Base-by-base conservation (phyloP, 2,329 filamentous ascomycete genomes). In the Ophiostoma montium region DNA sequence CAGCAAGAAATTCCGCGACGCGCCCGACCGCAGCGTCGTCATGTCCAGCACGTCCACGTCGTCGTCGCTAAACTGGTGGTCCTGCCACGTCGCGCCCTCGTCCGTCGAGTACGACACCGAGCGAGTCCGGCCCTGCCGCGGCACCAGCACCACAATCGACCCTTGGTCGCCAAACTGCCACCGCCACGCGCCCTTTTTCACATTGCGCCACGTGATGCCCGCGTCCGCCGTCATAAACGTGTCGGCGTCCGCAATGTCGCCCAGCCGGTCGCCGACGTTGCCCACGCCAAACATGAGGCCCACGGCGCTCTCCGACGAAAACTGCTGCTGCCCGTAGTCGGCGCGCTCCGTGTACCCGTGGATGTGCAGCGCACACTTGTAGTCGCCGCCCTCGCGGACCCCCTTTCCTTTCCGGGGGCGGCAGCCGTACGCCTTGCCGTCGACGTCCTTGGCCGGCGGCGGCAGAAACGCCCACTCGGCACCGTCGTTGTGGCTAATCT, bases 141-240 rank as follows among this genome's bases (percentile, higher is more conserved):
- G 77, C 19, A 90, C 88, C 45, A 98, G 82, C 38, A 94, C 86
- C 53, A 96, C 79, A 58, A 96, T 83, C 6, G 87, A 92, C 27
- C 92, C 92, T 63, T 95, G 87, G 58, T 98, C 94, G 51, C 92
- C 94, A 62, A 87, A 95, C 60, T 94, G 86, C 87, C 88, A 98
- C 59, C 84, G 83, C 71, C 88, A 95, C 33, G 75, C 76, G 6
- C 92, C 94, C 65, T 94, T 89, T 67, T 85, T 90, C 53, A 90
- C 80, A 51, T 81, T 78, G 55, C 74, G 80, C 92, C 92, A 98
- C 35, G 70, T 85, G 47, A 96, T 74, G 49, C 94, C 94, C n/a
- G 84, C 92, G 62, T 98, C 89, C 1, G 75, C 74, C 11, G 87
- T 94, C 70, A 96, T 83, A 67, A 90, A 98, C 0, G 90, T 96